Base-by-base conservation (phyloP, 495 filamentous ascomycete genomes). In the Penicillium cinerascens region DNA sequence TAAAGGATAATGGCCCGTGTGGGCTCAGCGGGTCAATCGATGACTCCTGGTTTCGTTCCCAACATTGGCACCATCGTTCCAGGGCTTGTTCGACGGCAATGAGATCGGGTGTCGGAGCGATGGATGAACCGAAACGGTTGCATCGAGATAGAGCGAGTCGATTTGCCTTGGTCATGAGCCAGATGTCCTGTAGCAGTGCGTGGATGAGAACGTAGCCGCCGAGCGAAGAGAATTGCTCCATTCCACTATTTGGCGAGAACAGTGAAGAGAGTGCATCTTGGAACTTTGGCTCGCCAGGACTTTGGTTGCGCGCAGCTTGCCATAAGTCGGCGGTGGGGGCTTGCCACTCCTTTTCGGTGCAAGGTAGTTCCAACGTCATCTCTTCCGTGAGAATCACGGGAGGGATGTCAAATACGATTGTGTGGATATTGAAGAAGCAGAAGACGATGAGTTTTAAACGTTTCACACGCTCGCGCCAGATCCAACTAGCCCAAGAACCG, bases 181-280 rank as follows among this genome's bases (percentile, higher is more conserved):
- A 88, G 22, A 89, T 87, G 41, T 86, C 81, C 54, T 89, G 86
- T 13, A 87, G 75, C 45, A 89, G 66, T 0, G 83, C 85, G 54
- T 86, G 80, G 33, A 89, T 86, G 4, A 88, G 76, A 5, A 84
- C 76, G 52, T 87, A 87, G 52, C 83, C 83, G 15, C 84, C 85
- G 0, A 87, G 71, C 0, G 83, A 82, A 7, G 84, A 84, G 29
- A 71, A 70, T 11, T 53, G 63, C 35, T 70, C 63, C 16, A 66
- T 49, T 4, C 54, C 51, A 25, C 60, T 55, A 16, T 43, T 43
- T 21, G 58, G 63, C 1, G 44, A 46, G 29, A 72, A 72, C 0
- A 74, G 47, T 0, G 66, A 61, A 6, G 55, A 54, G 2, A 74
- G 44, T 6, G 71, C 71, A 38, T 64, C 61, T 26, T 72, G 71